These are phyloP conservation scores for Panicum hallii DNA, from an alignment of 202 grass and related monocot genomes.

Conservation along the genomic window DNA sequence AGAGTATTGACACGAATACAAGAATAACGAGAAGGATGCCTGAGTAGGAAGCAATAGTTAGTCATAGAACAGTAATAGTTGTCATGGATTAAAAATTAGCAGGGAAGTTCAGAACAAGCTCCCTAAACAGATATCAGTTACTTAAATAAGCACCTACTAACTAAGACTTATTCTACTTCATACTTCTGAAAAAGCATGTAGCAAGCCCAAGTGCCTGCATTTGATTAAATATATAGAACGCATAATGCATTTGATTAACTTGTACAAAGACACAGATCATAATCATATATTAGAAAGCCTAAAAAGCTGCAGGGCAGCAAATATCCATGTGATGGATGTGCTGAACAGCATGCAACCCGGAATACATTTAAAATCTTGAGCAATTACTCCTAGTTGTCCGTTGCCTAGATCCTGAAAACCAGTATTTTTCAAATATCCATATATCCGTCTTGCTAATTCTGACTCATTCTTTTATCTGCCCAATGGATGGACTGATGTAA, in stretches of 20 bases:
- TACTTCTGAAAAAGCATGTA: constrained; percentile 14
- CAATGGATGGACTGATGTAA: background rate
- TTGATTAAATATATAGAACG: too few relatives aligned
- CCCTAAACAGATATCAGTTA: background rate
- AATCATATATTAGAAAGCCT: too few relatives aligned
- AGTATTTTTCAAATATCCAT: background rate
- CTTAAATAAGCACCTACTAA: background rate
- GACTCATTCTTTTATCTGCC: background rate
- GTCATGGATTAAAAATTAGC: background rate
- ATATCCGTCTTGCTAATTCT: background rate
- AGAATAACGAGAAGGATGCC: constrained; percentile 85
- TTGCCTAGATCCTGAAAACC: background rate
- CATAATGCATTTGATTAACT: background rate
- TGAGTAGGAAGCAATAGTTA: constrained; percentile 48
- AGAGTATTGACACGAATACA: constrained; percentile 90
- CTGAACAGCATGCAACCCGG: background rate
- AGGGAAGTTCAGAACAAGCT: constrained; percentile 11
- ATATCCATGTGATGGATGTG: background rate
- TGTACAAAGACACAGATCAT: background rate
- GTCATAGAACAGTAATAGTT: constrained; percentile 35
- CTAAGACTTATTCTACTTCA: background rate
- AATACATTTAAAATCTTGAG: background rate
- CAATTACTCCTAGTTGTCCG: too few relatives aligned
- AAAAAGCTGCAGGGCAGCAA: background rate
- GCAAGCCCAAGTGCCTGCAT: background rate